phyloP scores from a whole-genome alignment of 1,284 basidiomycete species.

The Sanghuangporus sanghuang region DNA sequence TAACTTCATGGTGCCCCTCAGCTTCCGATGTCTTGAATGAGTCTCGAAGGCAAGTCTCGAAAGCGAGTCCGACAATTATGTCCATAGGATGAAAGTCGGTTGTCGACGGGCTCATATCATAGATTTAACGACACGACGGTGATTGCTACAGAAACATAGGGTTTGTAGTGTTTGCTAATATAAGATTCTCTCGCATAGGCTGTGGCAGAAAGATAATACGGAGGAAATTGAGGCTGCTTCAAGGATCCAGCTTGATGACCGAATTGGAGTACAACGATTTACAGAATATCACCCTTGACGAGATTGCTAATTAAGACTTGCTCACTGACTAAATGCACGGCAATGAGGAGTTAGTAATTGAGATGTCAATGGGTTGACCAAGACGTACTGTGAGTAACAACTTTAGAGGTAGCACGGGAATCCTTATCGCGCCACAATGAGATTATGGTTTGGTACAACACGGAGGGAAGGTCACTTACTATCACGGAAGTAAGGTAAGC shows the following conservation, averaged over 20 bases:
- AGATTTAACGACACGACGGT: too few species aligned
- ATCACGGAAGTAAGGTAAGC: slow-evolving; percentile 16
- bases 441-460: not conserved
- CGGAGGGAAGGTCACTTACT: slow-evolving; percentile 1
- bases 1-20: too few species aligned
- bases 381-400: slow-evolving; percentile 16
- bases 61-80: too few species aligned
- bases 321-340: slow-evolving; percentile 7
- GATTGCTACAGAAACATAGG: too few species aligned
- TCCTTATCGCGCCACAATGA: slow-evolving; percentile 3
- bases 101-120: too few species aligned
- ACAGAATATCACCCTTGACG: not conserved
- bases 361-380: not conserved
- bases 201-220: not conserved
- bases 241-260: not conserved
- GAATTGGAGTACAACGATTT: not conserved
- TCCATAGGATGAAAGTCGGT: too few species aligned
- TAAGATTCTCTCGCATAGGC: not conserved
- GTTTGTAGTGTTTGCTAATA: not conserved
- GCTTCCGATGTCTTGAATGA: too few species aligned
- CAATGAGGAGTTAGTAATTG: not conserved
- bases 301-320: slow-evolving; percentile 14
- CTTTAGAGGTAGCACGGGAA: slow-evolving; percentile 15
- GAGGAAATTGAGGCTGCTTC: too few species aligned
- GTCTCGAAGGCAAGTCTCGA: too few species aligned